A percentile compares a stretch with the other conserved stretches of the same genome.
Conservation (phyloP, 2,329 filamentous ascomycete genomes). For the Lecanicillium sp. region DNA sequence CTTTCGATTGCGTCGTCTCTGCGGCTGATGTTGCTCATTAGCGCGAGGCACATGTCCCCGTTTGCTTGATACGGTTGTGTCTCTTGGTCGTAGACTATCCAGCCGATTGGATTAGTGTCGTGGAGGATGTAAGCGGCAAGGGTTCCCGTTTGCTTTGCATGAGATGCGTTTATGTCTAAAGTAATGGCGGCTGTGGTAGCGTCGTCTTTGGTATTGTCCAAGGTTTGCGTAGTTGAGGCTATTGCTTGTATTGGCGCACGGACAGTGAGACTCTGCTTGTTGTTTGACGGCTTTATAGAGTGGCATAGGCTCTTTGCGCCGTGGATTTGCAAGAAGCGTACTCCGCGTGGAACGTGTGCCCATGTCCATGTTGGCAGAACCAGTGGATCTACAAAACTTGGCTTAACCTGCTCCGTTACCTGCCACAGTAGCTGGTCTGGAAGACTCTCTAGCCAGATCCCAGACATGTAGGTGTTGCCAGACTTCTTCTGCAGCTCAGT, state of each 20-base stretch:
- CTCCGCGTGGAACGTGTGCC: constrained; percentile 9
- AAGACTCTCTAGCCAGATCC: too few relatives aligned
- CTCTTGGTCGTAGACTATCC: constrained; percentile 7
- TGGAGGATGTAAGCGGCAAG: constrained; percentile 7
- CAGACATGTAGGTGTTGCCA: too few relatives aligned
- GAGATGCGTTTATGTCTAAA: constrained; percentile 7
- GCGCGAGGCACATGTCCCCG: constrained; percentile 1
- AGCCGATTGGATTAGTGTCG: constrained; percentile 5
- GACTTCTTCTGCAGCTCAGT: too few relatives aligned
- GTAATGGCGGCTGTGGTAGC: neutral
- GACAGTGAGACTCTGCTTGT: neutral
- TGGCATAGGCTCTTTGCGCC: constrained; percentile 10
- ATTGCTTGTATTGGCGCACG: neutral
- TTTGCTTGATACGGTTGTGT: neutral
- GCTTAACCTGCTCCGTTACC: too few relatives aligned
- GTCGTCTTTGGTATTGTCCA: too few relatives aligned
- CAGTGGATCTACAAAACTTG: too few relatives aligned
- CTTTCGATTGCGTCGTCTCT: constrained; percentile 8
- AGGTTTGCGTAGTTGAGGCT: too few relatives aligned
- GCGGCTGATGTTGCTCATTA: constrained; percentile 8
- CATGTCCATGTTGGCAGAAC: too few relatives aligned
- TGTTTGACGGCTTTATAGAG: constrained; percentile 1
- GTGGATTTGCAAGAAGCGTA: constrained; percentile 9
- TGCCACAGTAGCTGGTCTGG: too few relatives aligned
- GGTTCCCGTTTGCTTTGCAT: constrained; percentile 7